Evolutionary conservation across 176 grass and related monocot species (phyloP).

Genomic region (Thalia dealbata): DNA sequence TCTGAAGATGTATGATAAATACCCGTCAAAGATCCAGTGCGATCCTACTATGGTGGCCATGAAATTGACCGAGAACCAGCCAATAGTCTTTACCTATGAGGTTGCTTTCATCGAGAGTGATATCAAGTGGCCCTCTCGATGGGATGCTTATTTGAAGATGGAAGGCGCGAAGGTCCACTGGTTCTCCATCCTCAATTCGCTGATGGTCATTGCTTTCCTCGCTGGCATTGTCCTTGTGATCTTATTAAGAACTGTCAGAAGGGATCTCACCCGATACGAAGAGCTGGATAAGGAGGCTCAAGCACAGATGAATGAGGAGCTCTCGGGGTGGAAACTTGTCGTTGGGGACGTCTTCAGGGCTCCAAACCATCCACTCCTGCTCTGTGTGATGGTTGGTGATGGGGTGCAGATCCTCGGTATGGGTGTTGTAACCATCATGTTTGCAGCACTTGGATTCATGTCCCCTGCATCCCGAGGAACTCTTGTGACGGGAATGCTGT

Average conservation of each 20-base stretch:
- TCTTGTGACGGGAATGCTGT: slow-evolving; percentile 50
- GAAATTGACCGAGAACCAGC: slow-evolving; percentile 24
- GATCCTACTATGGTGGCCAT: slow-evolving; percentile 32
- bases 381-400: slow-evolving; percentile 48
- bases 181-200: slow-evolving; percentile 69
- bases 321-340: slow-evolving; percentile 52
- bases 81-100: slow-evolving; percentile 49
- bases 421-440: slow-evolving; percentile 56
- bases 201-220: slow-evolving; percentile 46
- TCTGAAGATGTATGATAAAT: slow-evolving; percentile 40
- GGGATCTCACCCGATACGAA: slow-evolving; percentile 48
- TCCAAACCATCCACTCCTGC: slow-evolving; percentile 33
- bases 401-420: slow-evolving; percentile 56
- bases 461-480: slow-evolving; percentile 48
- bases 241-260: slow-evolving; percentile 51
- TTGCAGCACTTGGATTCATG: slow-evolving; percentile 72
- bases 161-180: slow-evolving; percentile 55
- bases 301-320: slow-evolving; percentile 28
- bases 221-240: slow-evolving; percentile 53
- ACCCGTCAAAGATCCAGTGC: slow-evolving; percentile 26
- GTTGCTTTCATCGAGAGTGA: slow-evolving; percentile 36
- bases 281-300: slow-evolving; percentile 24
- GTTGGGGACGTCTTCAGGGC: slow-evolving; percentile 39
- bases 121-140: slow-evolving; percentile 54
- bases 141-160: slow-evolving; percentile 59